Evolutionary conservation across 371 early-diverging fungal species (phyloP).

Genomic region (Mortierella sp.): DNA sequence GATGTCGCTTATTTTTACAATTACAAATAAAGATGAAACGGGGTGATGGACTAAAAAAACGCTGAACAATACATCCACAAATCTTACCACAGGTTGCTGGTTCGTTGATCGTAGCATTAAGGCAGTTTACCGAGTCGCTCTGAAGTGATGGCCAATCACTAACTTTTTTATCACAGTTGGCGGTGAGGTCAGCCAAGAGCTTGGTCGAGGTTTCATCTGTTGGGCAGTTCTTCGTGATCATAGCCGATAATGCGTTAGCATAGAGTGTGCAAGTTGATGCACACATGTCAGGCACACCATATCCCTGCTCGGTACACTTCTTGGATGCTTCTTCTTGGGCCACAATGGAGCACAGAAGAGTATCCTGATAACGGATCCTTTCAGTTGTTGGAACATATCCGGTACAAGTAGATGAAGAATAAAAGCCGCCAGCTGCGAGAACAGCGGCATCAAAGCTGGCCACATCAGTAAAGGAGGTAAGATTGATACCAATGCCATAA

Average conservation of each 20-base stretch:
- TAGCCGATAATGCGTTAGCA: background rate
- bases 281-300: constrained; percentile 18
- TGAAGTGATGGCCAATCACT: background rate
- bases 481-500: constrained; percentile 18
- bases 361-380: constrained; percentile 36
- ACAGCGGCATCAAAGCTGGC: constrained; percentile 30
- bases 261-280: constrained; percentile 22
- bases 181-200: background rate
- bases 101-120: constrained; percentile 28
- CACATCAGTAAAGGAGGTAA: constrained; percentile 15
- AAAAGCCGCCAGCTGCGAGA: constrained; percentile 10
- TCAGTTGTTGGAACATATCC: constrained; percentile 8
- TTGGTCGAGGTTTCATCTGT: background rate
- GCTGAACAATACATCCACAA: background rate
- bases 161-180: background rate
- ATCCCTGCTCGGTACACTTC: background rate
- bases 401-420: constrained; percentile 10
- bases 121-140: constrained; percentile 2
- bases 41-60: constrained; percentile 3
- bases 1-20: no score
- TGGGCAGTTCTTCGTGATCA: constrained; percentile 17
- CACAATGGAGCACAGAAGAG: constrained; percentile 23
- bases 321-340: background rate
- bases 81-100: constrained; percentile 48
- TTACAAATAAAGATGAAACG: constrained; percentile 1